Evolutionary conservation across 2,329 filamentous ascomycete species (phyloP).

Genomic region (Mycocentrospora acerina): DNA sequence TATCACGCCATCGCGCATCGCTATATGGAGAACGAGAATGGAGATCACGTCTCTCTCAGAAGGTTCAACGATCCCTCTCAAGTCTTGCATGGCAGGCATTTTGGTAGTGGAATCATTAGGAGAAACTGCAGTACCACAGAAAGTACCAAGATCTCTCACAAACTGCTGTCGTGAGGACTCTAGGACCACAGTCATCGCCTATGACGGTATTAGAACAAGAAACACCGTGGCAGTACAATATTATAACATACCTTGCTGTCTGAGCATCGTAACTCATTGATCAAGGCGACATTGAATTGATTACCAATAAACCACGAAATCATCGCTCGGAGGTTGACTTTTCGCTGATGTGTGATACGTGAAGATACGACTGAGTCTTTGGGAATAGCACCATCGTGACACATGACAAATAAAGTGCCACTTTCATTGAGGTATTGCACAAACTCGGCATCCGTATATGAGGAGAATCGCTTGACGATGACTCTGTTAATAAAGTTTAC

Average conservation of each 20-base stretch:
- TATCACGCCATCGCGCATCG: too few relatives aligned
- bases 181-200: too few relatives aligned
- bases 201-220: too few relatives aligned
- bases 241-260: too few relatives aligned
- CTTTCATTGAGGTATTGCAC: conserved; percentile 55
- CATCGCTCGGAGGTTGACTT: conserved; percentile 43
- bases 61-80: too few relatives aligned
- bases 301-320: conserved; percentile 57
- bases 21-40: too few relatives aligned
- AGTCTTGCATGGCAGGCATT: too few relatives aligned
- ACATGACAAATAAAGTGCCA: conserved; percentile 67
- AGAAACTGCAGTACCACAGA: conserved; percentile 6
- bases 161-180: conserved; percentile 47
- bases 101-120: too few relatives aligned
- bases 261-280: conserved; percentile 63
- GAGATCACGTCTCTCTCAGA: too few relatives aligned
- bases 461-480: conserved; percentile 53
- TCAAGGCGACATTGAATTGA: conserved; percentile 63
- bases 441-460: conserved; percentile 54
- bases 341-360: conserved; percentile 23
- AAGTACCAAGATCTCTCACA: conserved; percentile 19
- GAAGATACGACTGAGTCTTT: too few relatives aligned
- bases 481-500: conserved; percentile 41
- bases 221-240: too few relatives aligned
- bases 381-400: conserved; percentile 60